Conservation (phyloP, 2,329 filamentous ascomycete species). For the Aspergillus novofumigatus region DNA sequence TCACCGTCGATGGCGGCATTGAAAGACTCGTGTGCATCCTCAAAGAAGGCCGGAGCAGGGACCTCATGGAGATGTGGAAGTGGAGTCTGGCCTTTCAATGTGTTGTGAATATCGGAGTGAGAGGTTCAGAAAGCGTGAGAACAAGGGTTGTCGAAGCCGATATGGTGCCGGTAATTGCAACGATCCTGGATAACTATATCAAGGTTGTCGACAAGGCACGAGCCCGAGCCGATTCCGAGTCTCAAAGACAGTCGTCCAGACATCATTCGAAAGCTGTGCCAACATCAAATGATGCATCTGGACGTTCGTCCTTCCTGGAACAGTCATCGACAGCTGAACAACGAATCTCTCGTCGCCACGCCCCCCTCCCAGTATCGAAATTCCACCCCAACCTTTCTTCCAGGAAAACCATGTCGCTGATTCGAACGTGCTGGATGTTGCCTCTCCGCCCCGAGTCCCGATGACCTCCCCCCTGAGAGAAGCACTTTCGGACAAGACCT, state of each 20-base stretch:
- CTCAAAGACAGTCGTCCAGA: slow-evolving; percentile 48
- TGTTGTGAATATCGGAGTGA: slow-evolving; percentile 96
- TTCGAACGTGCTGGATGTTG: slow-evolving; percentile 54
- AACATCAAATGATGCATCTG: slow-evolving; percentile 24
- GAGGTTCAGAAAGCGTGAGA: slow-evolving; percentile 88
- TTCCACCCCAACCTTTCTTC: slow-evolving; percentile 54
- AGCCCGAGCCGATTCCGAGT: slow-evolving; percentile 77
- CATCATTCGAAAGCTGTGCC: slow-evolving; percentile 26
- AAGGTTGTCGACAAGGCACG: slow-evolving; percentile 90
- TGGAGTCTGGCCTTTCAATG: slow-evolving; percentile 99
- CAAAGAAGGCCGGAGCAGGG: slow-evolving; percentile 93
- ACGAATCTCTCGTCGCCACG: slow-evolving; percentile 67
- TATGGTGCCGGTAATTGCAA: slow-evolving; percentile 98
- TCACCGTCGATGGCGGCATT: slow-evolving; percentile 97
- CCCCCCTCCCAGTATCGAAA: slow-evolving; percentile 78
- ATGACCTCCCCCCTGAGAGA: slow-evolving; percentile 69
- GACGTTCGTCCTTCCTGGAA: slow-evolving; percentile 36
- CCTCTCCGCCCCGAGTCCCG: slow-evolving; percentile 60
- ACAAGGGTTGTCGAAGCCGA: slow-evolving; percentile 96
- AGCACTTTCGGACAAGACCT: slow-evolving; percentile 58
- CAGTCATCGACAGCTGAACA: slow-evolving; percentile 54
- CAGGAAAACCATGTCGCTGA: slow-evolving; percentile 47
- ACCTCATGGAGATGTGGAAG: slow-evolving; percentile 99
- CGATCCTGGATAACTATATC: slow-evolving; percentile 97
- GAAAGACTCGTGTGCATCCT: slow-evolving; percentile 95